Evolutionary conservation across 1,284 basidiomycete genomes (phyloP).

Genomic region (Ganoderma sinense): DNA sequence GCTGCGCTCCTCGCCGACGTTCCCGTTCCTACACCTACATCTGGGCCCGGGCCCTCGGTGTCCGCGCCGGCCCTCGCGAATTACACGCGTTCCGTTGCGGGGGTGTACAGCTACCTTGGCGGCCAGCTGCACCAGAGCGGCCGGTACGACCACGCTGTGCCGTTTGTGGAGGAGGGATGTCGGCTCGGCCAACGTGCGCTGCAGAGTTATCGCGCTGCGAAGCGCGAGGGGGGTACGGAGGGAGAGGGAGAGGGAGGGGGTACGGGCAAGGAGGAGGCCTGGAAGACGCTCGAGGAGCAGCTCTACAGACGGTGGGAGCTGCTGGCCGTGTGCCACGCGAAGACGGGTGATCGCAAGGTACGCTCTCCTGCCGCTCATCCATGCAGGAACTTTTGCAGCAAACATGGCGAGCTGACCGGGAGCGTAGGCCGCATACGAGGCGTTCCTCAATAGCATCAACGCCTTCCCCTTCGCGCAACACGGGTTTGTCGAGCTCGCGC

Average conservation of each 20-base stretch:
- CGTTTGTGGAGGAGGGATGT: slow-evolving; percentile 71
- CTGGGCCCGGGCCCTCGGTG: not conserved
- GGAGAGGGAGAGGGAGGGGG: slow-evolving; percentile 34
- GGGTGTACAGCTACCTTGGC: slow-evolving; percentile 71
- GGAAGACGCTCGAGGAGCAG: slow-evolving; percentile 68
- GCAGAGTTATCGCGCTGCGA: slow-evolving; percentile 18
- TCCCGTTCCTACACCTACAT: no score
- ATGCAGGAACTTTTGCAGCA: not conserved
- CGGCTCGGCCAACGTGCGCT: slow-evolving; percentile 57
- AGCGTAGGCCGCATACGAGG: slow-evolving; percentile 63
- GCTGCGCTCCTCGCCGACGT: slow-evolving; percentile 23
- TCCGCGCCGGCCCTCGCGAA: slow-evolving; percentile 46
- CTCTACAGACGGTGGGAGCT: slow-evolving; percentile 79
- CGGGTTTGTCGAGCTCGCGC: slow-evolving; percentile 43
- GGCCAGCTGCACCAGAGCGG: slow-evolving; percentile 68
- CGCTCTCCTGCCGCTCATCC: slow-evolving; percentile 23
- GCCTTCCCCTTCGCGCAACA: slow-evolving; percentile 58
- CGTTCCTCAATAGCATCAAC: slow-evolving; percentile 60
- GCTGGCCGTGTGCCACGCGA: slow-evolving; percentile 78
- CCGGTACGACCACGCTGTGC: slow-evolving; percentile 64
- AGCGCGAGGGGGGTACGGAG: slow-evolving; percentile 18
- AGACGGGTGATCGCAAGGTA: slow-evolving; percentile 76
- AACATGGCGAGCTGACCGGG: slow-evolving; percentile 1
- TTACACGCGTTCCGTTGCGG: slow-evolving; percentile 70
- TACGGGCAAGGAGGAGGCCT: slow-evolving; percentile 54